These are phyloP conservation scores for Penicillium robsamsonii DNA, from an alignment of 495 filamentous ascomycete genomes.

Conservation along the genomic window DNA sequence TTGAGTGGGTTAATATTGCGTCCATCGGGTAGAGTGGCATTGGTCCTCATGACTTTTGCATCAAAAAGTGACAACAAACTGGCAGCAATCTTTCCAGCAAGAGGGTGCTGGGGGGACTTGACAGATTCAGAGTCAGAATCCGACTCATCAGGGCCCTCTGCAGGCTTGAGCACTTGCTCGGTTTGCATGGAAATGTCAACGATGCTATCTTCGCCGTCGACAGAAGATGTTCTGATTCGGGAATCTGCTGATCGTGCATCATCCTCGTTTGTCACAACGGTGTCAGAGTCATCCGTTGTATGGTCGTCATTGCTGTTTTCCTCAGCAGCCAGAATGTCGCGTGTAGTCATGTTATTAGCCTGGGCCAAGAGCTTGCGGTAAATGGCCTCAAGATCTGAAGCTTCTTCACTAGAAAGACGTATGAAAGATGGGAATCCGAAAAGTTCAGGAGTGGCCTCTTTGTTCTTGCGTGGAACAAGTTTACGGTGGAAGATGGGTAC, in stretches of 20 bases:
- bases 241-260: constrained; percentile 70
- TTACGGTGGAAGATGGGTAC: constrained; percentile 75
- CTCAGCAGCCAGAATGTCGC: constrained; percentile 56
- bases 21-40: constrained; percentile 59
- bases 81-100: constrained; percentile 51
- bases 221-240: constrained; percentile 68
- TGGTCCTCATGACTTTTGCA: constrained; percentile 56
- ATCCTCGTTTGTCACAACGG: constrained; percentile 68
- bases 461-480: constrained; percentile 47
- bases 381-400: constrained; percentile 57
- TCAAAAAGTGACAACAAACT: constrained; percentile 68
- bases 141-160: constrained; percentile 17
- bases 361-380: constrained; percentile 58
- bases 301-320: constrained; percentile 30
- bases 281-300: constrained; percentile 64
- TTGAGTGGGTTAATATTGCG: constrained; percentile 58
- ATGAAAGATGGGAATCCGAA: constrained; percentile 62
- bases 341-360: constrained; percentile 60
- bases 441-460: constrained; percentile 40
- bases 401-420: constrained; percentile 59
- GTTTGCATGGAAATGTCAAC: constrained; percentile 88
- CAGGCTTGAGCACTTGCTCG: constrained; percentile 35
- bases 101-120: constrained; percentile 19
- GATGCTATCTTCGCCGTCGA: constrained; percentile 86
- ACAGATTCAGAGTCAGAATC: constrained; percentile 6